Percentiles rank a stretch among this genome's conserved stretches.
phyloP scores from a whole-genome alignment of 345 rosid species.

The Populus deltoides region DNA sequence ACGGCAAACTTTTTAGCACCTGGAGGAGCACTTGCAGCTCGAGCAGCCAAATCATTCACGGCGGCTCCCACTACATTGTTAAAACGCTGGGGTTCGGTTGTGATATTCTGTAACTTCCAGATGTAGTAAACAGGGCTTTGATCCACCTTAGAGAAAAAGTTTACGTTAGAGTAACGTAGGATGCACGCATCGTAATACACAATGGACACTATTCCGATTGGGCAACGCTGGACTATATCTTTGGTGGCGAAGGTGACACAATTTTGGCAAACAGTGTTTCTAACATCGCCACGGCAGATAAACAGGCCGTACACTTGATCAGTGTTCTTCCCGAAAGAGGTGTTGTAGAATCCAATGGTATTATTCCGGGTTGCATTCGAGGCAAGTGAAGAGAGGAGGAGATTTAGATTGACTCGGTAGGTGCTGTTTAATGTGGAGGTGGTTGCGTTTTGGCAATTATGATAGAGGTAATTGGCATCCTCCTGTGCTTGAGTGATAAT shows the following conservation, averaged over 20 bases:
- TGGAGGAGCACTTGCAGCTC: constrained; percentile 19
- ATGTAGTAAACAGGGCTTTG: rapidly evolving
- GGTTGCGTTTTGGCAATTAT: not conserved
- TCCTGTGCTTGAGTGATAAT: not conserved
- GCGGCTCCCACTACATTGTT: not conserved
- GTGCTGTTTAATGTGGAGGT: constrained; percentile 1
- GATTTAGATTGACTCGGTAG: constrained; percentile 6
- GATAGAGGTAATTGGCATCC: not conserved
- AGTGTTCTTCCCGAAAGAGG: not conserved
- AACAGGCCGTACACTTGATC: constrained; percentile 14
- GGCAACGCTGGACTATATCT: constrained; percentile 24
- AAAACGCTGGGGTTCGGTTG: constrained; percentile 10
- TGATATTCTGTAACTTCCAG: not conserved
- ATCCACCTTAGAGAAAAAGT: constrained; percentile 24
- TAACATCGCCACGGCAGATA: constrained; percentile 19
- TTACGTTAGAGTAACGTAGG: constrained; percentile 43
- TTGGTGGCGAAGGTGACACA: constrained; percentile 33
- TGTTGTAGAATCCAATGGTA: constrained; percentile 3
- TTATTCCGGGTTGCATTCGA: not conserved
- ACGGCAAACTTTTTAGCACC: constrained; percentile 37
- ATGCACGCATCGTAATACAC: constrained; percentile 44
- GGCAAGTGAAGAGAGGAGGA: constrained; percentile 14
- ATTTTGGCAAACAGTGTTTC: constrained; percentile 18
- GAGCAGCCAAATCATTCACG: constrained; percentile 3
- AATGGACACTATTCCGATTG: constrained; percentile 21